A percentile compares a stretch with the other conserved stretches of the same genome.
These are phyloP conservation scores for Tricladium varicosporioides DNA, from an alignment of 2,329 filamentous ascomycete genomes.

Conservation along the genomic window DNA sequence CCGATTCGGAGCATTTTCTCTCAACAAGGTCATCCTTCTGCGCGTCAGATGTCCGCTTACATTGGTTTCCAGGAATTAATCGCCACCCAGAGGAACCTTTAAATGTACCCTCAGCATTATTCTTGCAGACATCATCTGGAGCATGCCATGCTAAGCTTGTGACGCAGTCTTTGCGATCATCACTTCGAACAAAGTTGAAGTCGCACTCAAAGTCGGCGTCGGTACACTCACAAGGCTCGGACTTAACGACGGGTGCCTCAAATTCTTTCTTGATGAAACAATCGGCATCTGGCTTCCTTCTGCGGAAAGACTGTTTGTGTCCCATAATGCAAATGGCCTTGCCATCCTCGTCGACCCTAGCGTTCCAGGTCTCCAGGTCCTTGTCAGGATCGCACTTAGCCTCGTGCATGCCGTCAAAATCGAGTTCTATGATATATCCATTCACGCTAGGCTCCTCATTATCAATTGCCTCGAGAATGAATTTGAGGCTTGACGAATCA, in stretches of 20 bases:
- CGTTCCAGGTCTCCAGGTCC: slow-evolving; percentile 88
- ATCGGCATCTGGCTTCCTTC: slow-evolving; percentile 82
- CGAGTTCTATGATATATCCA: slow-evolving; percentile 70
- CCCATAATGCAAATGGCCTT: slow-evolving; percentile 92
- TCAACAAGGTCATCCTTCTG: slow-evolving; percentile 74
- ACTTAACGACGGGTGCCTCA: slow-evolving; percentile 69
- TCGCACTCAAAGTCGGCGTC: slow-evolving; percentile 93
- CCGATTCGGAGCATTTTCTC: slow-evolving; percentile 68
- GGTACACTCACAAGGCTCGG: slow-evolving; percentile 76
- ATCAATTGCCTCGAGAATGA: slow-evolving; percentile 68
- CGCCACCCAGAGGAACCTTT: slow-evolving; percentile 87
- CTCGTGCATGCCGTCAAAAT: slow-evolving; percentile 81
- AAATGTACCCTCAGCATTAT: slow-evolving; percentile 59
- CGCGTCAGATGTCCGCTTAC: slow-evolving; percentile 56
- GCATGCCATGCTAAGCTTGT: slow-evolving; percentile 52
- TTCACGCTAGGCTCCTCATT: slow-evolving; percentile 46
- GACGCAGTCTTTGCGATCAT: slow-evolving; percentile 68
- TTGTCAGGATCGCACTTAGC: slow-evolving; percentile 69
- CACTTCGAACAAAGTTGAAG: slow-evolving; percentile 75
- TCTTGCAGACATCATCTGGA: slow-evolving; percentile 72
- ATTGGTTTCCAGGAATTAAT: slow-evolving; percentile 81
- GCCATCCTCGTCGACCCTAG: slow-evolving; percentile 75
- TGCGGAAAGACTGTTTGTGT: slow-evolving; percentile 81
- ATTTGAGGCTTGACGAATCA: slow-evolving; percentile 91
- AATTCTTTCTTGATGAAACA: slow-evolving; percentile 90